A percentile compares a stretch with the other conserved stretches of the same genome.
Evolutionary conservation across 2,329 filamentous ascomycete genomes (phyloP).

Genomic region (Onygenales sp.): DNA sequence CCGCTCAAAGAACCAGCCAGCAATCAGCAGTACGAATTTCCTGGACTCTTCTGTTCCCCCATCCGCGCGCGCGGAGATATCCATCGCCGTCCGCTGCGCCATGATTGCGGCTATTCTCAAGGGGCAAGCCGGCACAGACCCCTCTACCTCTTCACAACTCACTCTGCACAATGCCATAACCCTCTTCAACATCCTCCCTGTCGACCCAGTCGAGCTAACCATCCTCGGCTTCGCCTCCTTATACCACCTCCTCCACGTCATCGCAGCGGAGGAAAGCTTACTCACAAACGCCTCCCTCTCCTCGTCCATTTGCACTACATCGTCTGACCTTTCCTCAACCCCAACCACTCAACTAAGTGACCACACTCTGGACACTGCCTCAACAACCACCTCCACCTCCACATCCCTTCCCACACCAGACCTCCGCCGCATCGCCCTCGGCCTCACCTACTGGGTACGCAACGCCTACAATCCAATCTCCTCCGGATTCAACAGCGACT

Average conservation of each 20-base stretch:
- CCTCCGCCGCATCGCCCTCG: slow-evolving; percentile 29
- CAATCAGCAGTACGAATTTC: slow-evolving; percentile 32
- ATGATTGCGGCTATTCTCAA: slow-evolving; percentile 47
- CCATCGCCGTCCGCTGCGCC: slow-evolving; percentile 48
- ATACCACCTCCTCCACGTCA: slow-evolving; percentile 31
- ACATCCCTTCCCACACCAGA: slow-evolving; percentile 15
- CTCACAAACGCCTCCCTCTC: slow-evolving; percentile 14
- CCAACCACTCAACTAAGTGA: not conserved
- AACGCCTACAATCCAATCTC: slow-evolving; percentile 35
- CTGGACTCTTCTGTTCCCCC: slow-evolving; percentile 46
- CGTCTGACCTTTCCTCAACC: slow-evolving; percentile 6
- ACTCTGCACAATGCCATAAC: slow-evolving; percentile 31
- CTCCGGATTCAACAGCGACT: slow-evolving; percentile 29
- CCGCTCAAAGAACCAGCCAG: slow-evolving; percentile 14
- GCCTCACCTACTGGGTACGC: slow-evolving; percentile 35
- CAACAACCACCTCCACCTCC: slow-evolving; percentile 11
- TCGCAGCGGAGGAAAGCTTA: slow-evolving; percentile 32
- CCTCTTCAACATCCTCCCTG: slow-evolving; percentile 33
- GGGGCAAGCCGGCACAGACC: slow-evolving; percentile 23
- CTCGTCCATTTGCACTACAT: slow-evolving; percentile 12
- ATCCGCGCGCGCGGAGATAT: slow-evolving; percentile 43
- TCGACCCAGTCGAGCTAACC: slow-evolving; percentile 35
- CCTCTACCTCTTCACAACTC: slow-evolving; percentile 24
- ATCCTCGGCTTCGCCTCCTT: slow-evolving; percentile 32
- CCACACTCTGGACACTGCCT: slow-evolving; percentile 19